Evolutionary conservation across 345 rosid species (phyloP).

Genomic region (Citrus sinensis): DVS_A1.0 CM039167.1:11080501-11081000

Average conservation of each 20-base stretch:
- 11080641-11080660: neutral
- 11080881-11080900: neutral
- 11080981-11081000: neutral
- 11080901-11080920: neutral
- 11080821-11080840: neutral
- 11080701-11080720: neutral
- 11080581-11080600: neutral
- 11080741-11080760: conserved; percentile 1
- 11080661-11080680: neutral
- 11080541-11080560: too few species aligned
- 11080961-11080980: neutral
- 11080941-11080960: neutral
- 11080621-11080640: too few species aligned
- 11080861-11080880: neutral
- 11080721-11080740: neutral
- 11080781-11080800: neutral
- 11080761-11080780: neutral
- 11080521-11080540: neutral
- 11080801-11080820: neutral
- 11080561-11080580: neutral
- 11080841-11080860: neutral
- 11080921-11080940: neutral
- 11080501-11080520: neutral
- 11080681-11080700: neutral
- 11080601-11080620: too few species aligned